phyloP scores from a whole-genome alignment of 1,139 yeast species.

The Suzukiozyma palmioleophila region DNA sequence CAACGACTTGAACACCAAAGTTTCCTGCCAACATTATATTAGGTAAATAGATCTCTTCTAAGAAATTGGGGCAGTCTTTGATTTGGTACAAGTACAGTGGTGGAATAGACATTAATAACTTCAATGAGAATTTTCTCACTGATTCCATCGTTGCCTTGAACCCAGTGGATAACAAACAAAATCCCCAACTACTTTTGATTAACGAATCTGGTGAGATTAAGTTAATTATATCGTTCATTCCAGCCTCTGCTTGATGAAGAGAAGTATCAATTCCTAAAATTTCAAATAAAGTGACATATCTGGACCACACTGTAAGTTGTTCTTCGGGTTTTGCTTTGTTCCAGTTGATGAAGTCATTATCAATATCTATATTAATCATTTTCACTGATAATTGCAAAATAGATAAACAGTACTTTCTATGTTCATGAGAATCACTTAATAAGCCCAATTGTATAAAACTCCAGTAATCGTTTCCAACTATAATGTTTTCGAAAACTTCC shows the following conservation, averaged over 20 bases:
- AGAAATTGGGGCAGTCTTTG: slow-evolving; percentile 40
- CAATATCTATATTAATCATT: slow-evolving; percentile 33
- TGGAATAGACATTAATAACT: slow-evolving; percentile 53
- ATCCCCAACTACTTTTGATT: slow-evolving; percentile 69
- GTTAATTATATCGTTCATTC: slow-evolving; percentile 56
- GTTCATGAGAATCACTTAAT: slow-evolving; percentile 58
- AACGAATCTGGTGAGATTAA: slow-evolving; percentile 49
- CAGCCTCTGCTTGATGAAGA: slow-evolving; percentile 81
- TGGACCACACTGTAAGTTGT: slow-evolving; percentile 59
- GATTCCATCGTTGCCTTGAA: slow-evolving; percentile 76
- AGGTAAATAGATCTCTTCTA: slow-evolving; percentile 55
- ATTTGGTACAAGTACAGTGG: slow-evolving; percentile 46
- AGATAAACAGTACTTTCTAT: slow-evolving; percentile 67
- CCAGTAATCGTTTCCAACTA: slow-evolving; percentile 55
- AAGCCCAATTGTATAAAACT: slow-evolving; percentile 51
- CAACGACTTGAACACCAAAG: slow-evolving; percentile 36
- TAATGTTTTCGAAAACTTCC: slow-evolving; percentile 25
- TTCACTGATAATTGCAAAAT: slow-evolving; percentile 61
- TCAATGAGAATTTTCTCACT: slow-evolving; percentile 62
- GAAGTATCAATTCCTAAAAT: slow-evolving; percentile 84
- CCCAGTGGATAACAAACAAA: slow-evolving; percentile 70
- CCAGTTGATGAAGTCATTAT: slow-evolving; percentile 48
- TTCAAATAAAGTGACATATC: slow-evolving; percentile 71
- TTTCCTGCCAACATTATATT: slow-evolving; percentile 63
- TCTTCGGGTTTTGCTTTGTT: slow-evolving; percentile 19